Evolutionary conservation across 1,284 basidiomycete species (phyloP).

Genomic region (Irpex sp.): DNA sequence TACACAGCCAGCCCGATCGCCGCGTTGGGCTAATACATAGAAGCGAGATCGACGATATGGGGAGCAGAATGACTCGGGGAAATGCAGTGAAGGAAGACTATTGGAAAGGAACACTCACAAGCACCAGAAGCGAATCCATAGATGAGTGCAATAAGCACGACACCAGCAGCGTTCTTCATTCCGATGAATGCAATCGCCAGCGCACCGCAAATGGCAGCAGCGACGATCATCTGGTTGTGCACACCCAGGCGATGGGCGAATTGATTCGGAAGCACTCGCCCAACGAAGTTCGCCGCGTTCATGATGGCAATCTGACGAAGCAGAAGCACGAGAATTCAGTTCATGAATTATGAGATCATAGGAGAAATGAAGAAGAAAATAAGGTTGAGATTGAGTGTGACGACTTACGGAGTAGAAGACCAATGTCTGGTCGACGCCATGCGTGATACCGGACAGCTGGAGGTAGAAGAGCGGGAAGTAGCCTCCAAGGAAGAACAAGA

Average conservation of each 20-base stretch:
- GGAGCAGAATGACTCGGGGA: too few relatives aligned
- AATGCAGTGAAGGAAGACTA: too few relatives aligned
- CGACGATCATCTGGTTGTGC: constrained; percentile 29
- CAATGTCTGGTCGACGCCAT: constrained; percentile 35
- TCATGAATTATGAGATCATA: not conserved
- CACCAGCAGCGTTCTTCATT: constrained; percentile 32
- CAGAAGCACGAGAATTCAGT: not conserved
- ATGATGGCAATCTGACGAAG: constrained; percentile 32
- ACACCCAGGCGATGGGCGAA: constrained; percentile 44
- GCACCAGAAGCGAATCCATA: constrained; percentile 51
- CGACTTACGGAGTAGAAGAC: constrained; percentile 47
- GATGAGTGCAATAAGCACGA: constrained; percentile 38
- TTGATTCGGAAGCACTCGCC: constrained; percentile 45
- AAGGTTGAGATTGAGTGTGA: not conserved
- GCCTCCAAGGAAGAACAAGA: constrained; percentile 15
- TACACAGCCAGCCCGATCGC: too few relatives aligned
- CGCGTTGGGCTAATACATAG: too few relatives aligned
- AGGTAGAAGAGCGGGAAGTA: constrained; percentile 47
- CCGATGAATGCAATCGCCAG: constrained; percentile 42
- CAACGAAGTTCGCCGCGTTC: constrained; percentile 45
- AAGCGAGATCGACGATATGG: too few relatives aligned
- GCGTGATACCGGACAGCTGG: constrained; percentile 44
- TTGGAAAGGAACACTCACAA: constrained; percentile 31
- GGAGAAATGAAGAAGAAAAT: not conserved
- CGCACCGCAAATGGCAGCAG: constrained; percentile 36